Evolutionary conservation across 2,329 filamentous ascomycete species (phyloP).

Genomic region (Colletotrichum filicis): DNA sequence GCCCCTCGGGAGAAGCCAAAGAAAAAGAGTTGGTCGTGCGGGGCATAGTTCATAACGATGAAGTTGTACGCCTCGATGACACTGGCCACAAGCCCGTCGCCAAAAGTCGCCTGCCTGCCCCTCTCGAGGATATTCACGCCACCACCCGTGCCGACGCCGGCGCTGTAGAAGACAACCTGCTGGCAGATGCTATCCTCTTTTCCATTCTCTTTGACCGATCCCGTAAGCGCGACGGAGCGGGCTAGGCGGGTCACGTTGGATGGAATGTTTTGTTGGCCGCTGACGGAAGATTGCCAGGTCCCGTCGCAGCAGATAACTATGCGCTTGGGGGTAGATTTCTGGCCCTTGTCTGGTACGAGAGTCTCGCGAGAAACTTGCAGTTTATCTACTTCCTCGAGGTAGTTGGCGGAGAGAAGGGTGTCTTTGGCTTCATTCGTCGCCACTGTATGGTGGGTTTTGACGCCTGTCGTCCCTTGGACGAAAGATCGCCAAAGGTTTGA

Average conservation of each 20-base stretch:
- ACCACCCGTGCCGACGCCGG: background rate
- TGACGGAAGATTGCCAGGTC: slow-evolving; percentile 29
- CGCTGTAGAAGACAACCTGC: slow-evolving; percentile 5
- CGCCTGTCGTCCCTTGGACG: background rate
- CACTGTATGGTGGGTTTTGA: background rate
- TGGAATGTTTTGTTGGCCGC: slow-evolving; percentile 1
- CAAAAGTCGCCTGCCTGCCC: background rate
- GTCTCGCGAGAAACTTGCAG: background rate
- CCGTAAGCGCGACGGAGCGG: background rate
- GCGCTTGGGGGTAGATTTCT: background rate
- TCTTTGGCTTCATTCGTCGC: background rate
- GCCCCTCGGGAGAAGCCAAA: slow-evolving; percentile 53
- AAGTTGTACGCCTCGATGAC: slow-evolving; percentile 50
- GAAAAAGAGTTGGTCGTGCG: slow-evolving; percentile 48
- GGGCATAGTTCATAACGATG: slow-evolving; percentile 49
- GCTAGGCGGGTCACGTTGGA: slow-evolving; percentile 21
- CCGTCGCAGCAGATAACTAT: slow-evolving; percentile 29
- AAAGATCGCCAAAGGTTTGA: slow-evolving; percentile 1
- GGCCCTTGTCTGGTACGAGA: no score
- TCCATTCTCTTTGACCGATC: background rate
- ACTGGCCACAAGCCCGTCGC: slow-evolving; percentile 19
- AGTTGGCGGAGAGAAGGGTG: background rate
- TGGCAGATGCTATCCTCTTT: background rate
- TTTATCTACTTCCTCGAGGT: background rate
- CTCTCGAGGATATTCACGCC: background rate